Evolutionary conservation across 2,329 filamentous ascomycete species (phyloP).

Genomic region (Camillea tinctor): DNA sequence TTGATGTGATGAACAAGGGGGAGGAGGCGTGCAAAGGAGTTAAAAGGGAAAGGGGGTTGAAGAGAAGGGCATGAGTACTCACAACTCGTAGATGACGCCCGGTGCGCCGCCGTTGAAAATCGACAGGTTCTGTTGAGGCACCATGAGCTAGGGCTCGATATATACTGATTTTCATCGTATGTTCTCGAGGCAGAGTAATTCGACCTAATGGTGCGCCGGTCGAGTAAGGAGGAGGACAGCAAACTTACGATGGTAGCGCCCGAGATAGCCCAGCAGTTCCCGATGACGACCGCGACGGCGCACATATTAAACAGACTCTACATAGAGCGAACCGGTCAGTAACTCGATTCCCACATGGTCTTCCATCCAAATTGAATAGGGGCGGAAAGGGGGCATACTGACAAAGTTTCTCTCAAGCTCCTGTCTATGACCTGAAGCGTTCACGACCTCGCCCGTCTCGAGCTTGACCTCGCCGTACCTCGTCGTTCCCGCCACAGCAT

Average conservation of each 20-base stretch:
- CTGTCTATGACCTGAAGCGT: constrained; percentile 16
- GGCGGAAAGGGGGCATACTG: not conserved
- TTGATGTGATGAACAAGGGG: not conserved
- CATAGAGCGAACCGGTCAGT: not conserved
- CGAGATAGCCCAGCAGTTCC: constrained; percentile 16
- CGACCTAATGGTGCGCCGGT: too few relatives aligned
- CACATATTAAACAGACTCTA: constrained; percentile 12
- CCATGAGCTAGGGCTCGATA: not conserved
- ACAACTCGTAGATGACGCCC: constrained; percentile 6
- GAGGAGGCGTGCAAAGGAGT: not conserved
- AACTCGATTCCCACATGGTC: not conserved
- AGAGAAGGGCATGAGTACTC: too few relatives aligned
- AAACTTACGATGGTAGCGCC: constrained; percentile 14
- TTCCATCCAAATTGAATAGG: not conserved
- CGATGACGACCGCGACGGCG: constrained; percentile 13
- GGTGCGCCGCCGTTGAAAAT: constrained; percentile 2
- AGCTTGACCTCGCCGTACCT: not conserved
- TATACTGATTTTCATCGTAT: too few relatives aligned
- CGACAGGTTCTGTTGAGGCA: not conserved
- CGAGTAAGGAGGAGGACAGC: too few relatives aligned
- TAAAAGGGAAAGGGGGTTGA: too few relatives aligned
- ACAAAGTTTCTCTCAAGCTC: constrained; percentile 17
- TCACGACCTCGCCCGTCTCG: constrained; percentile 1
- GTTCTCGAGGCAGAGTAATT: too few relatives aligned
- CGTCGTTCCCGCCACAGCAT: not conserved